Evolutionary conservation across 305 asterid genomes (phyloP), one percentile per base, ranked within the genome.

Genomic region (Caryopteris hybrid): DNA sequence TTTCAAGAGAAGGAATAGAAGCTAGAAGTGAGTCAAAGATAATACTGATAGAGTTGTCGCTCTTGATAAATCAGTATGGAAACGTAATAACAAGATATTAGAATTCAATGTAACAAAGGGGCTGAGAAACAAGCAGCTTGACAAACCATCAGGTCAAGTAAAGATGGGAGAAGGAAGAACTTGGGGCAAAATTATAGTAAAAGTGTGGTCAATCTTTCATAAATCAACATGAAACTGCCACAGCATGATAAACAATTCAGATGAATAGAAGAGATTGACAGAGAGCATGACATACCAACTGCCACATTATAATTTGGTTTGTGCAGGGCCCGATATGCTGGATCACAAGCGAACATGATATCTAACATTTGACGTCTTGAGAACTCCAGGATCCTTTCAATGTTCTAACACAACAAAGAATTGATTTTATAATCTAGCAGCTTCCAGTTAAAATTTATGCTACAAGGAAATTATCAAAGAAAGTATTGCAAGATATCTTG

Each of bases 371-470:
- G 99, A 84, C 82, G 97, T 80, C 99, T 87, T 46, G 99, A 83
- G 85, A 95, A 92, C 71, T 95, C 99, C 84, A 86, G 68, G 76
- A 95, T 89, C 86, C 99, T 89, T 80, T 95, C 98, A 77, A 95
- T 92, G 71, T 85, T 81, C 99, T 95, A 87, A 76, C n/a, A 78
- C 64, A 59, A 79, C 55, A 67, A 41, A 38, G 59, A 77, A 75
- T 62, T 59, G 29, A 53, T 31, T 52, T 1, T 18, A 50, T 54
- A 68, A 68, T 67, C 61, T 62, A 66, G 66, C 69, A 74, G 51
- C 65, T 48, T 54, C 53, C 56, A 68, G 38, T 41, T 33, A 63
- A 50, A 65, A 7, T 47, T 22, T 53, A 33, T 52, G 63, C 23
- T 57, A 47, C 51, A 72, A 59, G 69, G 41, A 43, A 57, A 14